Percentiles rank a stretch among this genome's conserved stretches.
Evolutionary conservation across 371 early-diverging fungal species (phyloP).

Genomic region (Actinomortierella ambigua): DNA sequence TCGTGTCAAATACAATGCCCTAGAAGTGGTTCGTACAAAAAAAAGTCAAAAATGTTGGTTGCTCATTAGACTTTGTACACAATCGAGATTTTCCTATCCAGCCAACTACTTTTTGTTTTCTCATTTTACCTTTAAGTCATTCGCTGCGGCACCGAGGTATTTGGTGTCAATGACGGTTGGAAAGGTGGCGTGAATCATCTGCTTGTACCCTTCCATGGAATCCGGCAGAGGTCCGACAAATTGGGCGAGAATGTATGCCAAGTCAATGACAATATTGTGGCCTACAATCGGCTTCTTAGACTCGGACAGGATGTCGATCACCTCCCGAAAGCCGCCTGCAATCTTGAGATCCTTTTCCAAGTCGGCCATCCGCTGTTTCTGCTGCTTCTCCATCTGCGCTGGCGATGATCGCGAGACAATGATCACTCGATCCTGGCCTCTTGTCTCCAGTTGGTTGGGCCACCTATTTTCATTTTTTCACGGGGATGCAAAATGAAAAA

Average conservation of each 20-base stretch:
- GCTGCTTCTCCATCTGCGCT: conserved; percentile 10
- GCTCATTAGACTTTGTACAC: conserved; percentile 43
- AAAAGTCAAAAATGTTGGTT: neutral
- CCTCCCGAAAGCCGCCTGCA: conserved; percentile 76
- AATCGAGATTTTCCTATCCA: too few species aligned
- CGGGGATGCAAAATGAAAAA: too few species aligned
- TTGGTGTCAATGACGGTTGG: conserved; percentile 84
- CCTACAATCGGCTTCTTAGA: conserved; percentile 78
- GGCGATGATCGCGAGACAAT: conserved; percentile 14
- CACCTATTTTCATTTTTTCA: conserved; percentile 1
- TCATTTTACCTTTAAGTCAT: conserved; percentile 52
- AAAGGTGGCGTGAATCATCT: conserved; percentile 41
- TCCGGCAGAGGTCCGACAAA: conserved; percentile 76
- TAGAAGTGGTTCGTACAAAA: too few species aligned
- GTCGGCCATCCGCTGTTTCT: conserved; percentile 49
- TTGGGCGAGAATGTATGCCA: conserved; percentile 73
- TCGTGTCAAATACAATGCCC: too few species aligned
- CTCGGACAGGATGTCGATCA: conserved; percentile 76
- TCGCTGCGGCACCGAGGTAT: conserved; percentile 64
- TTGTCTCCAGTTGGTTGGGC: conserved; percentile 19
- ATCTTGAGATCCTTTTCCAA: conserved; percentile 59
- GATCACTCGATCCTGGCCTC: conserved; percentile 6
- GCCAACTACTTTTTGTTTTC: neutral
- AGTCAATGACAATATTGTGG: conserved; percentile 85
- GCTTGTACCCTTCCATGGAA: conserved; percentile 66